A percentile compares a stretch with the other conserved stretches of the same genome.
These are phyloP conservation scores for Paramecium sexaurelia DNA, from an alignment of 73 alveolate species.

Conservation along the genomic window DNA sequence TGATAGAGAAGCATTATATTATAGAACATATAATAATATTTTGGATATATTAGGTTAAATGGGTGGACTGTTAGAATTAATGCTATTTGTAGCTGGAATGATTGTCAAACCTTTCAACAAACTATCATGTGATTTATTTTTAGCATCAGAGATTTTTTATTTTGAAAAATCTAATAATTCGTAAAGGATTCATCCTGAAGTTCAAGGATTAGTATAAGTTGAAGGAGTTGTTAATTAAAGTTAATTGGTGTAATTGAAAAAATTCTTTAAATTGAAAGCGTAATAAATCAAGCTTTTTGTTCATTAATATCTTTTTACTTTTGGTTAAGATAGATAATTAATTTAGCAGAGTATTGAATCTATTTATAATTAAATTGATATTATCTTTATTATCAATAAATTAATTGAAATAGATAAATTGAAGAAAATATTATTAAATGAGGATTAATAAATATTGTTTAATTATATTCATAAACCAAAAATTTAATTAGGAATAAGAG, in stretches of 20 bases:
- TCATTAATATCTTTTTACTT: not conserved
- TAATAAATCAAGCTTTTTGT: not conserved
- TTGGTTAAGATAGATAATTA: not conserved
- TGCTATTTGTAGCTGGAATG: not conserved
- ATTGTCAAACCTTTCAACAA: not conserved
- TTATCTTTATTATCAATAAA: not conserved
- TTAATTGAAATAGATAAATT: not conserved
- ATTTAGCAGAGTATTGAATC: not conserved
- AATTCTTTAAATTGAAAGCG: not conserved
- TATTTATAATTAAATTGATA: not conserved
- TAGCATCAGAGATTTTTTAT: not conserved
- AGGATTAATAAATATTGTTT: not conserved
- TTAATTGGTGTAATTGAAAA: not conserved
- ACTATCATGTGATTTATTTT: not conserved
- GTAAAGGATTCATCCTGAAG: not conserved
- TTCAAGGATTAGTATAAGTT: not conserved
- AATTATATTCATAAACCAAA: not conserved
- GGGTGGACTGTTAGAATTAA: not conserved
- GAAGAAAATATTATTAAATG: not conserved
- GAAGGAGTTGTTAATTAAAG: not conserved
- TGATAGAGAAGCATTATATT: not conserved
- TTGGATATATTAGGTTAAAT: not conserved
- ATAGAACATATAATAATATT: slow-evolving; percentile 21
- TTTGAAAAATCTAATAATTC: not conserved
- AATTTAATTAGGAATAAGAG: not conserved